Evolutionary conservation across 768 basidiomycete species (phyloP).

Genomic region (Filobasidium wieringae): DNA sequence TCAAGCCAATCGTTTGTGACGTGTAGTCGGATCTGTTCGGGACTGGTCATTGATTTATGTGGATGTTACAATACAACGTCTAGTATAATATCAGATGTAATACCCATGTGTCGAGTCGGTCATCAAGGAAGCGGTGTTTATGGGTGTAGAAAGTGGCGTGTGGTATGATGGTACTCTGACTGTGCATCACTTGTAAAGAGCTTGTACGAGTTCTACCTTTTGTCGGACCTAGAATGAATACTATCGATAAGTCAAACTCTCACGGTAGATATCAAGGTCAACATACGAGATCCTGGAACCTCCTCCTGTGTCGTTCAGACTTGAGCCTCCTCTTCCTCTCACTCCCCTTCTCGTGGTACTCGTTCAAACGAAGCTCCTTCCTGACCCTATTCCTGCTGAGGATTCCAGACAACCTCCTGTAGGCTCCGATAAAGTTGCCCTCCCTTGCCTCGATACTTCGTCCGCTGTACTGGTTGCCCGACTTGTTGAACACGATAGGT

Average conservation of each 20-base stretch:
- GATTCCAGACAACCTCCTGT: slow-evolving; percentile 7
- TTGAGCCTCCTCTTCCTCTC: slow-evolving; percentile 20
- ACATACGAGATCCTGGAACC: slow-evolving; percentile 26
- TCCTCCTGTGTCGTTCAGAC: slow-evolving; percentile 22
- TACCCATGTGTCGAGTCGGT: too few relatives aligned
- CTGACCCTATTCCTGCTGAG: slow-evolving; percentile 17
- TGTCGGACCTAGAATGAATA: slow-evolving; percentile 19
- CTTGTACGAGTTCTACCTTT: slow-evolving; percentile 22
- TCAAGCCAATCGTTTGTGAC: too few relatives aligned
- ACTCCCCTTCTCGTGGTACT: slow-evolving; percentile 25
- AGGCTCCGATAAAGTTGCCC: background rate
- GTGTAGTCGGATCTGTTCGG: too few relatives aligned
- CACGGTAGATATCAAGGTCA: too few relatives aligned
- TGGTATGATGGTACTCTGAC: background rate
- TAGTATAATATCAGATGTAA: too few relatives aligned
- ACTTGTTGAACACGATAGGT: background rate
- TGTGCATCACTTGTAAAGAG: background rate
- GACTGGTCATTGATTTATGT: too few relatives aligned
- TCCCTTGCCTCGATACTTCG: slow-evolving; percentile 1
- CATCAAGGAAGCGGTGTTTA: too few relatives aligned
- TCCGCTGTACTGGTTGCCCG: slow-evolving; percentile 12
- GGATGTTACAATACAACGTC: too few relatives aligned
- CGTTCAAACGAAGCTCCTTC: slow-evolving; percentile 16
- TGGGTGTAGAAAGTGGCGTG: too few relatives aligned
- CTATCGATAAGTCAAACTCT: background rate